A percentile compares a stretch with the other conserved stretches of the same genome.
phyloP scores from a whole-genome alignment of 352 stramenopile genomes.

The Phytophthora pseudosyringae region DNA sequence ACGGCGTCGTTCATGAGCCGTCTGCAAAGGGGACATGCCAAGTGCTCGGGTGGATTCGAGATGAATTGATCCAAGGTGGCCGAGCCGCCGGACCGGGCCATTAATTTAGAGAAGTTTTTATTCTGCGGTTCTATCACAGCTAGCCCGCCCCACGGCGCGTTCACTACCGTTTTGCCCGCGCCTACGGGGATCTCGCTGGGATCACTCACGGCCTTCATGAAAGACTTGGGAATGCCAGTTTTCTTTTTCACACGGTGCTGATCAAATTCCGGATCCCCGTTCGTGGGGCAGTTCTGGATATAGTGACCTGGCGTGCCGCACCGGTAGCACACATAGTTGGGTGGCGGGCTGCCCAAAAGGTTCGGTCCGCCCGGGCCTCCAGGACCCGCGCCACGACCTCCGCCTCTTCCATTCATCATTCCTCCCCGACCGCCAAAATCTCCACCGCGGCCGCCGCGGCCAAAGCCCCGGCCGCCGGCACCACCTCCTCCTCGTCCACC shows the following conservation, averaged over 20 bases:
- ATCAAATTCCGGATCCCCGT: conserved; percentile 88
- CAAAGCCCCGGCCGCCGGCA: conserved; percentile 54
- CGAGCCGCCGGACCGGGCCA: conserved; percentile 87
- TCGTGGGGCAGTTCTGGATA: conserved; percentile 91
- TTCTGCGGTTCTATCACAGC: conserved; percentile 91
- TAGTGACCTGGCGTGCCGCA: conserved; percentile 87
- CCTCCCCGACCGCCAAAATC: conserved; percentile 54
- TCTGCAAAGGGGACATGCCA: conserved; percentile 90
- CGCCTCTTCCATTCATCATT: conserved; percentile 55
- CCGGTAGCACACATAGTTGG: conserved; percentile 88
- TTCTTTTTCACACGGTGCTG: conserved; percentile 90
- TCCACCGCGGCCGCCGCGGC: conserved; percentile 45
- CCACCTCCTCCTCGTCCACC: conserved; percentile 44
- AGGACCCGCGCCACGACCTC: conserved; percentile 37
- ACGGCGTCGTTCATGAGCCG: conserved; percentile 88
- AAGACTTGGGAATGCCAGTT: conserved; percentile 89
- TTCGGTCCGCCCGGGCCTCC: conserved; percentile 22
- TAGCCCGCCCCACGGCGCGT: conserved; percentile 84
- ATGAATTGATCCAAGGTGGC: conserved; percentile 92
- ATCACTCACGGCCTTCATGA: conserved; percentile 90
- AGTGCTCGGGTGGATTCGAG: conserved; percentile 89
- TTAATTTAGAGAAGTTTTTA: conserved; percentile 94
- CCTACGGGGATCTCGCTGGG: conserved; percentile 85
- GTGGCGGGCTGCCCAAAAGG: conserved; percentile 64
- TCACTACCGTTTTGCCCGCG: conserved; percentile 88